Evolutionary conservation across 148 eudicot species (phyloP), one percentile per base, ranked within the genome.

Genomic region (Rhododendron molle): DNA sequence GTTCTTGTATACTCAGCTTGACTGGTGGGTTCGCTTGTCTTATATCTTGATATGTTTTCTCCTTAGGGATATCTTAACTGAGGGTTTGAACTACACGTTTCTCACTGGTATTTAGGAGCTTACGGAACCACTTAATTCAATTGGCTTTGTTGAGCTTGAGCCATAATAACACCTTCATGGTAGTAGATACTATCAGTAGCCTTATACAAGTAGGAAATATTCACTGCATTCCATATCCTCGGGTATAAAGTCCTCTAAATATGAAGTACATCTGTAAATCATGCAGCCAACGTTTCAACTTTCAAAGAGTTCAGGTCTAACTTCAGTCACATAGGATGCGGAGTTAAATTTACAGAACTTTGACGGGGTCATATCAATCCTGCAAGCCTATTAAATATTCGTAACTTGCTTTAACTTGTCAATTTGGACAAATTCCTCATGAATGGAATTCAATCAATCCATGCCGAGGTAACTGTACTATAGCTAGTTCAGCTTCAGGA

Each of bases 1-100:
- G 98, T 87, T 95, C 99, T 62, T 97, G 98, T 89, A 78, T 95
- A 80, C 92, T 97, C 86, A 97, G 99, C 91, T 90, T 97, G 36
- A 90, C 93, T 81, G 98, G 98, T 97, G 87, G 87, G 89, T 88
- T 30, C 12, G 14, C 20, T 40, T 8, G 47, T 18, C 40, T 60
- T 58, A 6, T 56, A 72, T 72, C 34, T 72, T 16, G 30, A 83
- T 26, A 20, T n/a, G 3, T 28, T 65, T 43, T 4, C 14, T 65
- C 77, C 36, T 44, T 49, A 52, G 80, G 38, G 11, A 26, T 50
- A 65, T 80, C 81, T 56, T 84, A 81, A 81, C 44, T 36, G 69
- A 23, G 34, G 43, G 43, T 71, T 28, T 34, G 5, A 28, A 30
- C 12, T 10, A 1, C 38, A 40, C 21, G 0, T 23, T 62, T 8